Conservation (phyloP, 768 basidiomycete species). For the Cubamyces sp. region DNA sequence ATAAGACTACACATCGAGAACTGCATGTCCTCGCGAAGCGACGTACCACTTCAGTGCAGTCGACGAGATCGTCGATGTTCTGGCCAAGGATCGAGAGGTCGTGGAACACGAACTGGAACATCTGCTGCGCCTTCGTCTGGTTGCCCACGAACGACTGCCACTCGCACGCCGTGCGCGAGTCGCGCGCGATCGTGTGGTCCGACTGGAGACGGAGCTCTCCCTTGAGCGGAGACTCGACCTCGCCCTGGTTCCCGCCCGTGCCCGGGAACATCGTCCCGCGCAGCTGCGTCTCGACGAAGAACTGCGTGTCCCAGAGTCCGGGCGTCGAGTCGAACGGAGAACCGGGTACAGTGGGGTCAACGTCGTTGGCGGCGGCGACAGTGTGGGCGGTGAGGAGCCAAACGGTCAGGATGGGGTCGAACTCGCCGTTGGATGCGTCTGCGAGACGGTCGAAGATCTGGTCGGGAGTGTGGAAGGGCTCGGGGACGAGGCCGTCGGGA, state of each 20-base stretch:
- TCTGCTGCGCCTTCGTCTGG: slow-evolving; percentile 11
- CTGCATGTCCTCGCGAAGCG: neutral
- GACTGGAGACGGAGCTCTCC: slow-evolving; percentile 41
- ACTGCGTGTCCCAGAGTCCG: slow-evolving; percentile 31
- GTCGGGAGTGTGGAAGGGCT: slow-evolving; percentile 32
- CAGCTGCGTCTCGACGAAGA: slow-evolving; percentile 36
- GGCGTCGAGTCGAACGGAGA: slow-evolving; percentile 35
- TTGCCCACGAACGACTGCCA: slow-evolving; percentile 35
- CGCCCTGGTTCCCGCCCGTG: slow-evolving; percentile 32
- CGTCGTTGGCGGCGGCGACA: slow-evolving; percentile 29
- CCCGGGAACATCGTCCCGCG: slow-evolving; percentile 33
- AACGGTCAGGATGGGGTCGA: slow-evolving; percentile 27
- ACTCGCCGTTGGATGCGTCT: slow-evolving; percentile 25
- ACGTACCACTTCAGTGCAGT: slow-evolving; percentile 20
- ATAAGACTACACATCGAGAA: neutral
- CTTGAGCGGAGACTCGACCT: slow-evolving; percentile 33
- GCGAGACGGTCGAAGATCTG: slow-evolving; percentile 21
- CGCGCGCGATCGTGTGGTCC: slow-evolving; percentile 36
- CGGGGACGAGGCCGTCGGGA: slow-evolving; percentile 29
- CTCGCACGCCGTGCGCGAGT: slow-evolving; percentile 37
- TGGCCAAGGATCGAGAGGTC: slow-evolving; percentile 15
- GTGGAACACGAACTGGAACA: slow-evolving; percentile 17
- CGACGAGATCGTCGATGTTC: slow-evolving; percentile 12
- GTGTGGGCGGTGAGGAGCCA: slow-evolving; percentile 26
- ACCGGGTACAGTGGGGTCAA: slow-evolving; percentile 30